Percentiles rank a stretch among this genome's conserved stretches.
Conservation (phyloP, 441 rosid species). For the Theobroma grandiflorum region DNA sequence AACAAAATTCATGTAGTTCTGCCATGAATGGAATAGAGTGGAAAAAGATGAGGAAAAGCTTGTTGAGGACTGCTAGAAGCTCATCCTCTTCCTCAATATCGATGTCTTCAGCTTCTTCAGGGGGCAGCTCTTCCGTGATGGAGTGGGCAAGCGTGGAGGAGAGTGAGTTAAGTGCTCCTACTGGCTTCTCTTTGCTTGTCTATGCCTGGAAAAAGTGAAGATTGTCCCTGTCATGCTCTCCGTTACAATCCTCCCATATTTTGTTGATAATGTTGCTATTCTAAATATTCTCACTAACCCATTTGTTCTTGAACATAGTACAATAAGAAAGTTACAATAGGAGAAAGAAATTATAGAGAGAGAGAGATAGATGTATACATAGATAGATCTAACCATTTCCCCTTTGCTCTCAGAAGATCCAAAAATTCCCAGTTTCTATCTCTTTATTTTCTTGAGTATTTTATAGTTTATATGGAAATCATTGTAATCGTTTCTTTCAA, state of each 20-base stretch:
- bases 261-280: conserved; percentile 14
- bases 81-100: conserved; percentile 83
- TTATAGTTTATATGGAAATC: background rate
- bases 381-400: conserved; percentile 22
- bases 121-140: conserved; percentile 77
- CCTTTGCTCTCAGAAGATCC: background rate
- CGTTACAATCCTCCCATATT: background rate
- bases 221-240: background rate
- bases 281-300: conserved; percentile 28
- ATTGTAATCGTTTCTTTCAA: conserved; percentile 2
- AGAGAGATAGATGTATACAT: background rate
- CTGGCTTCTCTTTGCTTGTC: conserved; percentile 75
- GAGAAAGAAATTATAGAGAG: background rate
- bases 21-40: conserved; percentile 69
- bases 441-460: background rate
- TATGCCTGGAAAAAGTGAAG: conserved; percentile 88
- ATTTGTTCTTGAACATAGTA: conserved; percentile 44
- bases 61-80: conserved; percentile 60
- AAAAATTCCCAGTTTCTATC: background rate
- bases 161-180: conserved; percentile 52
- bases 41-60: conserved; percentile 82
- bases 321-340: conserved; percentile 14
- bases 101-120: conserved; percentile 82
- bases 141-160: conserved; percentile 92
- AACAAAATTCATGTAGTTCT: conserved; percentile 47